Evolutionary conservation across 495 filamentous ascomycete genomes (phyloP).

Genomic region (Hypoxylon crocopeplum): DNA sequence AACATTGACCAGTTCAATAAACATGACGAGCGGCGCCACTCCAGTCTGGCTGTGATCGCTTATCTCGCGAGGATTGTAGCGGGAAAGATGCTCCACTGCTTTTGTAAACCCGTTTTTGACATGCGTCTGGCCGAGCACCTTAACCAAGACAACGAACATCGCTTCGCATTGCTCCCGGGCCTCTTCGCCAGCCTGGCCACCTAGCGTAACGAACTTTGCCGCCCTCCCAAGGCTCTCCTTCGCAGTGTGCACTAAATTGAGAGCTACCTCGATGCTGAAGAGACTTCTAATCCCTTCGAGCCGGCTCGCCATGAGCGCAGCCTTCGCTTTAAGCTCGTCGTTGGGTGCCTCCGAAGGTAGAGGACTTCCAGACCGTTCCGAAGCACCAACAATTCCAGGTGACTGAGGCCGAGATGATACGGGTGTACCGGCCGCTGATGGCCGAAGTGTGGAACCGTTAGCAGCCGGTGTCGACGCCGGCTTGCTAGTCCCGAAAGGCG

Average conservation of each 20-base stretch:
- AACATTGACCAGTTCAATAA: constrained; percentile 96
- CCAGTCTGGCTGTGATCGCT: constrained; percentile 71
- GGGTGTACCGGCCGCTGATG: constrained; percentile 35
- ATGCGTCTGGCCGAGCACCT: constrained; percentile 84
- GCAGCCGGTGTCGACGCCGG: constrained; percentile 43
- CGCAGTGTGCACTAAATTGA: constrained; percentile 87
- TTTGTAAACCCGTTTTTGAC: constrained; percentile 90
- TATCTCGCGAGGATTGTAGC: constrained; percentile 89
- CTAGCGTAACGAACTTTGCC: constrained; percentile 78
- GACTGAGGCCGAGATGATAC: constrained; percentile 57
- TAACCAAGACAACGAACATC: constrained; percentile 84
- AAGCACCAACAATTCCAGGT: constrained; percentile 40
- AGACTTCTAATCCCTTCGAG: constrained; percentile 92
- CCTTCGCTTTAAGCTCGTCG: constrained; percentile 92
- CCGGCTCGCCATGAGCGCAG: constrained; percentile 92
- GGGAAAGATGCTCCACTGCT: constrained; percentile 87
- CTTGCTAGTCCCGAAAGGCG: constrained; percentile 52
- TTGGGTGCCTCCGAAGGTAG: constrained; percentile 73
- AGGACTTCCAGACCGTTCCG: constrained; percentile 51
- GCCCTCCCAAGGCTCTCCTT: constrained; percentile 88
- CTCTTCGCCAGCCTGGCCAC: constrained; percentile 78
- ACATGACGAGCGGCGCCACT: constrained; percentile 92
- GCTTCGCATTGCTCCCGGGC: constrained; percentile 89
- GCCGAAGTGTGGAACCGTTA: constrained; percentile 36
- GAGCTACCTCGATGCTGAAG: constrained; percentile 94